Base-by-base conservation (phyloP, 768 basidiomycete species). In the Dacryopinax spathularia region DNA sequence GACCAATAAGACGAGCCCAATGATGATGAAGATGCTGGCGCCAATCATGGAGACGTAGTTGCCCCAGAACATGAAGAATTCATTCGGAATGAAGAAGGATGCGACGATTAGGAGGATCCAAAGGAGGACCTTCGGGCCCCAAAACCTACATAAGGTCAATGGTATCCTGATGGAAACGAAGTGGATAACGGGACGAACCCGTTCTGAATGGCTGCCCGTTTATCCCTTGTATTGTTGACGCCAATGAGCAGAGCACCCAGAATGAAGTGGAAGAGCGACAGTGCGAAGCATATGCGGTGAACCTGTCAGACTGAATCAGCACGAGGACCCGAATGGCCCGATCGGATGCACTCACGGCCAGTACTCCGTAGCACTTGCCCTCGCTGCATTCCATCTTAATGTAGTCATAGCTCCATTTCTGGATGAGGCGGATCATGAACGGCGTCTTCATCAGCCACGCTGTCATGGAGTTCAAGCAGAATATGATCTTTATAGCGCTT, bases 21-120 rank as follows among this genome's bases (percentile, higher is more conserved):
- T 87, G 34, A 98, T 85, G 72, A 99, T 97, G 78, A 99, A 99
- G 65, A 93, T 73, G 5, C 88, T 91, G 0, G 95, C 91, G 35
- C 96, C 96, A 63, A 97, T 84, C 41, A 96, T 81, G 25, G 94
- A 82, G 65, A 91, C 75, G 70, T 96, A 95, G 68, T 94, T 92
- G 34, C 93, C 94, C 88, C 92, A 98, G 73, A 96, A 90, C 77
- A 98, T 93, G 78, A 98, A 98, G 82, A 94, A 93, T 56, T 83
- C 88, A 73, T 97, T 97, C 0, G 95, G 96, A 70, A 98, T 95
- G 74, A 94, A 86, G 80, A 98, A 99, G 0, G 89, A 87, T 25
- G 88, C 74, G 66, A 80, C 80, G 56, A 92, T 78, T 64, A 99
- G 82, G 66, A 91, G 69, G 34, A 96, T 72, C 91, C 94, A 99